Conservation (phyloP, 2,329 filamentous ascomycete genomes). For the Akanthomyces lecanii region DNA sequence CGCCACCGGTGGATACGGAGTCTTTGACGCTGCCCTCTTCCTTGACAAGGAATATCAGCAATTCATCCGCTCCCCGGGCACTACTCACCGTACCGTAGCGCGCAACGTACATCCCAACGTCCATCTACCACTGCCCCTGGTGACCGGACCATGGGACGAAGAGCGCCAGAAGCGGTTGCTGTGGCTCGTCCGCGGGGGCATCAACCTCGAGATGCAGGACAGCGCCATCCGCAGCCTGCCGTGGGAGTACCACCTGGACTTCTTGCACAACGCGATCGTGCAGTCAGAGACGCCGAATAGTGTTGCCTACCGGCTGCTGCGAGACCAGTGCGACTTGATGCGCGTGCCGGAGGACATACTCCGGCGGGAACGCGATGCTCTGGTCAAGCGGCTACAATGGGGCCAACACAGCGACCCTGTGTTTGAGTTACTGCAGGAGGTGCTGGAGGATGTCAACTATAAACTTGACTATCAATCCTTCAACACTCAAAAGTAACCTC, state of each 20-base stretch:
- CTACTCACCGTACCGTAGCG: background rate
- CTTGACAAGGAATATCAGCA: background rate
- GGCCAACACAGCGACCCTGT: slow-evolving; percentile 25
- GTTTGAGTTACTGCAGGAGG: slow-evolving; percentile 25
- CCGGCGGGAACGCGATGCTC: slow-evolving; percentile 23
- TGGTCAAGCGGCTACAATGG: slow-evolving; percentile 30
- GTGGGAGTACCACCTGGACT: slow-evolving; percentile 40
- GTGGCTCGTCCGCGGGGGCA: slow-evolving; percentile 42
- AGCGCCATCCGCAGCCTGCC: slow-evolving; percentile 21
- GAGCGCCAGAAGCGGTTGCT: slow-evolving; percentile 39
- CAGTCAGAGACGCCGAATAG: slow-evolving; percentile 26
- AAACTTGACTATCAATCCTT: background rate
- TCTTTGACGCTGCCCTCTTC: slow-evolving; percentile 27
- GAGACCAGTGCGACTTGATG: slow-evolving; percentile 26
- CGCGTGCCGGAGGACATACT: slow-evolving; percentile 29
- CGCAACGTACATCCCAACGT: slow-evolving; percentile 36
- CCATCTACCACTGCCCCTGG: slow-evolving; percentile 37
- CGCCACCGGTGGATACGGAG: slow-evolving; percentile 22
- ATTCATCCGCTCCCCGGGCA: background rate
- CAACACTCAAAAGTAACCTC: background rate
- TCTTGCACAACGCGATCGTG: slow-evolving; percentile 34
- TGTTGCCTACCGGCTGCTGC: slow-evolving; percentile 30
- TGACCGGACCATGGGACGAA: slow-evolving; percentile 41
- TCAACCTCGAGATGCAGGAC: slow-evolving; percentile 27
- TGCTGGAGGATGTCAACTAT: slow-evolving; percentile 16